Conservation (phyloP, 768 basidiomycete species). For the Leccinellum albellum region DNA sequence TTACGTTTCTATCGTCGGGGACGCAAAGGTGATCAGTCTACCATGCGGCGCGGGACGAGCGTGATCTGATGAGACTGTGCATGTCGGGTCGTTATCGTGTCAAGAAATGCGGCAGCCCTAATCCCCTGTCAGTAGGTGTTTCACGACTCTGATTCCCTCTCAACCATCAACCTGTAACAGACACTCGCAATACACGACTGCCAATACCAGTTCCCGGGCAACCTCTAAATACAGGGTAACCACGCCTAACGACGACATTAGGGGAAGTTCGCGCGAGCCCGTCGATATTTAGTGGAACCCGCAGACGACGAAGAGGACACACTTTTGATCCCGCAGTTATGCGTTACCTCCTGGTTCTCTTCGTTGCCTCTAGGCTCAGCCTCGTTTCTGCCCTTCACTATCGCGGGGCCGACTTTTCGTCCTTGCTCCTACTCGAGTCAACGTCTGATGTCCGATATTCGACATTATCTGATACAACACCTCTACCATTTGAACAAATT, state of each 20-base stretch:
- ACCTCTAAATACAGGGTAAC: background rate
- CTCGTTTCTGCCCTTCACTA: constrained; percentile 8
- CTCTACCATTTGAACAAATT: constrained; percentile 8
- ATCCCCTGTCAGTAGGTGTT: too few species aligned
- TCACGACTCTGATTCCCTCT: too few species aligned
- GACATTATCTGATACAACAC: background rate
- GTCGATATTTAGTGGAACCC: background rate
- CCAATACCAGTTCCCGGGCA: too few species aligned
- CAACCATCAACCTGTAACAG: too few species aligned
- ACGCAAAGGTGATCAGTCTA: too few species aligned
- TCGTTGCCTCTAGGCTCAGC: background rate
- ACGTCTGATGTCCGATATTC: background rate
- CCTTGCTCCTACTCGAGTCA: constrained; percentile 13
- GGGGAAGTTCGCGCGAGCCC: too few species aligned
- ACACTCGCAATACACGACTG: too few species aligned
- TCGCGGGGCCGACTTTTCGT: constrained; percentile 15
- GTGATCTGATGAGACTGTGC: too few species aligned
- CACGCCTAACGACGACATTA: background rate
- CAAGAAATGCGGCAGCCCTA: too few species aligned
- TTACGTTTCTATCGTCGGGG: too few species aligned
- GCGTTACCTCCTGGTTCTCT: background rate
- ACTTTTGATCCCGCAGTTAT: background rate
- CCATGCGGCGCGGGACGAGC: background rate
- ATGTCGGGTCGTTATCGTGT: background rate
- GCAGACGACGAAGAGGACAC: background rate